A percentile compares a stretch with the other conserved stretches of the same genome.
Conservation (phyloP, 2,329 filamentous ascomycete genomes). For the Pezizomycotina sp. region DNA sequence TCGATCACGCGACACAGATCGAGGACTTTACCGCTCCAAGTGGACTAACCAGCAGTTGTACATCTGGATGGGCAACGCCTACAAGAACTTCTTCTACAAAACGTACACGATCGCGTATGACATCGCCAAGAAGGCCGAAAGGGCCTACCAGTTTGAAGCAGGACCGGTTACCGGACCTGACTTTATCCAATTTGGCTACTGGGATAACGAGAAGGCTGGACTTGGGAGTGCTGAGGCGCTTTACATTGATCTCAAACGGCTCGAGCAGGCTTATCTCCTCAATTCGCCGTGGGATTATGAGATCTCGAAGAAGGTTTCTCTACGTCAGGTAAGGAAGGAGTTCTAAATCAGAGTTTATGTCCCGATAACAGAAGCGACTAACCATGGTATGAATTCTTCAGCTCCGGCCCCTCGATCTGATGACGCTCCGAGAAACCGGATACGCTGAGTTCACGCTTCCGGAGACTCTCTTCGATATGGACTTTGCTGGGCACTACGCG, state of each 20-base stretch:
- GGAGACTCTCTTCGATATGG: constrained; percentile 29
- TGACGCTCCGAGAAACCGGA: constrained; percentile 23
- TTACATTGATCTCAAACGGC: constrained; percentile 21
- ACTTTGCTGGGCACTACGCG: constrained; percentile 31
- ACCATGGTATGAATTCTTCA: too few relatives aligned
- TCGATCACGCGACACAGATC: constrained; percentile 20
- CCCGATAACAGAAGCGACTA: too few relatives aligned
- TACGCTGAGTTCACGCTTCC: constrained; percentile 24
- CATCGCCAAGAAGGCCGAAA: constrained; percentile 24
- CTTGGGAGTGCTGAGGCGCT: constrained; percentile 25
- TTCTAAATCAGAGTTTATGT: too few relatives aligned
- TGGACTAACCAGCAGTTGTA: constrained; percentile 28
- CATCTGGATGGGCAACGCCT: constrained; percentile 19
- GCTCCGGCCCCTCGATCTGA: constrained; percentile 24
- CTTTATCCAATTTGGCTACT: constrained; percentile 22
- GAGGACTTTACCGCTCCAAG: constrained; percentile 25
- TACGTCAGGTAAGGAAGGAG: constrained; percentile 21
- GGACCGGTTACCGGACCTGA: too few relatives aligned
- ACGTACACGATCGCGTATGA: constrained; percentile 19
- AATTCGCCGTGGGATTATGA: constrained; percentile 24
- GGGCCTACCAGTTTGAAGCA: constrained; percentile 24
- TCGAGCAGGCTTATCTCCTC: constrained; percentile 24
- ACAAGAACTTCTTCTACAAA: neutral
- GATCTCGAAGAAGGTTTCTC: constrained; percentile 27
- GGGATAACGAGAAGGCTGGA: constrained; percentile 23